A percentile compares a stretch with the other conserved stretches of the same genome.
phyloP scores from a whole-genome alignment of 495 filamentous ascomycete species.

The Aspergillus bridgeri region DNA sequence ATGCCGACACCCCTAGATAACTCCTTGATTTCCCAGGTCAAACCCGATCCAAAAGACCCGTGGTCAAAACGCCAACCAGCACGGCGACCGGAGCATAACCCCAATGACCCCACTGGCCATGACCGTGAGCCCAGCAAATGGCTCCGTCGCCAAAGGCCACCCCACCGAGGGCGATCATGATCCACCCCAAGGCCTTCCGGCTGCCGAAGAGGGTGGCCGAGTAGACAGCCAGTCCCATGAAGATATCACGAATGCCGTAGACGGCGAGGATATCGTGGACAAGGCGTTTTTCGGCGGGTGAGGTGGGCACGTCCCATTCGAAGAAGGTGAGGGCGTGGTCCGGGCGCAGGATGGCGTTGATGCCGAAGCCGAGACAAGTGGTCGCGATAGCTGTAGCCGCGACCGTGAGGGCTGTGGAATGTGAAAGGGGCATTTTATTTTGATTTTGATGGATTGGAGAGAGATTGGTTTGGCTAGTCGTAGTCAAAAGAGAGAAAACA shows the following conservation, averaged over 20 bases:
- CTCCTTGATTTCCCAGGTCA: background rate
- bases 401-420: constrained; percentile 10
- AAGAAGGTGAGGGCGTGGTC: constrained; percentile 45
- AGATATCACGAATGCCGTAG: constrained; percentile 52
- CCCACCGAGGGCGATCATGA: constrained; percentile 38
- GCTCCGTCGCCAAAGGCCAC: constrained; percentile 47
- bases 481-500: background rate
- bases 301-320: constrained; percentile 33
- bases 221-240: constrained; percentile 50
- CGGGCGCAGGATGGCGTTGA: constrained; percentile 47
- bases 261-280: constrained; percentile 42
- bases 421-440: constrained; percentile 19
- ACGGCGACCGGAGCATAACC: constrained; percentile 47
- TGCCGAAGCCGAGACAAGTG: constrained; percentile 45
- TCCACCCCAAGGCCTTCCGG: constrained; percentile 41
- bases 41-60: constrained; percentile 21
- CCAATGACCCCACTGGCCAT: constrained; percentile 55
- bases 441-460: background rate
- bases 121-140: constrained; percentile 38
- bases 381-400: constrained; percentile 34
- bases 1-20: too few relatives aligned
- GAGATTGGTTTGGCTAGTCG: too few relatives aligned
- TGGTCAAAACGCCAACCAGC: constrained; percentile 30
- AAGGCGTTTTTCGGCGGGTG: constrained; percentile 26
- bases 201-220: constrained; percentile 35